Percentiles rank a stretch among this genome's conserved stretches.
phyloP scores from a whole-genome alignment of 495 filamentous ascomycete species.

The Penicillium manginii region DNA sequence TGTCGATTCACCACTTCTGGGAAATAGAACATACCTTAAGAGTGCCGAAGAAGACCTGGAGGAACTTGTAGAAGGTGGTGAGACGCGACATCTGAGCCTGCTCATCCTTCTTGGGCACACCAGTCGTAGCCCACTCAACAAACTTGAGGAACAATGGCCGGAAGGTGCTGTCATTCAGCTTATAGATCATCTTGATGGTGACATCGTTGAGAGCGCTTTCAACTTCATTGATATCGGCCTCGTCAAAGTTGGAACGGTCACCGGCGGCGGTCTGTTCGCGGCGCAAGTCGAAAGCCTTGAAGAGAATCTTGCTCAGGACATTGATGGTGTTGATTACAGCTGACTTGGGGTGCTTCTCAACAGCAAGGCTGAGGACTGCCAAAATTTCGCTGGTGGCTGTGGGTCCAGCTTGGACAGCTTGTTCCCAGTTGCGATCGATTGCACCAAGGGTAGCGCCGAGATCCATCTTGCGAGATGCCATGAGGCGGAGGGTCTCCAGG shows the following conservation, averaged over 20 bases:
- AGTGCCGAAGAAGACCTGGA: constrained; percentile 74
- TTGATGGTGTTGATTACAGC: constrained; percentile 69
- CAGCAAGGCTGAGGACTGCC: constrained; percentile 62
- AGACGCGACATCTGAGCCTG: constrained; percentile 58
- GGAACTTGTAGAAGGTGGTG: constrained; percentile 77
- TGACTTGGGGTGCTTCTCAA: constrained; percentile 77
- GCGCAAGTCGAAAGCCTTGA: constrained; percentile 73
- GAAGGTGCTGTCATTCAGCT: constrained; percentile 95
- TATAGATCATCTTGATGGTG: constrained; percentile 87
- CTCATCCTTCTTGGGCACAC: constrained; percentile 61
- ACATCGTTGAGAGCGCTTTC: constrained; percentile 67
- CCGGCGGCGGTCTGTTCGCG: constrained; percentile 50
- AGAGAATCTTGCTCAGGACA: constrained; percentile 69
- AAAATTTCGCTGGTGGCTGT: constrained; percentile 69
- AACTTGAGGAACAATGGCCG: constrained; percentile 85
- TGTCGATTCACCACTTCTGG: neutral
- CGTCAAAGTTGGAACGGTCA: constrained; percentile 43
- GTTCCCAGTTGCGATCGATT: constrained; percentile 68
- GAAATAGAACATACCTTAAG: constrained; percentile 62
- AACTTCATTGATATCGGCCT: constrained; percentile 60
- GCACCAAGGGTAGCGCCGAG: constrained; percentile 68
- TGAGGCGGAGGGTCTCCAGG: constrained; percentile 65
- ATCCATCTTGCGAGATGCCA: constrained; percentile 70
- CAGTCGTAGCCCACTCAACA: constrained; percentile 72
- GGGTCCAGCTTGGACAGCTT: constrained; percentile 61